phyloP scores from a whole-genome alignment of 1,284 basidiomycete genomes.

The Laetiporus sulphureus region DNA sequence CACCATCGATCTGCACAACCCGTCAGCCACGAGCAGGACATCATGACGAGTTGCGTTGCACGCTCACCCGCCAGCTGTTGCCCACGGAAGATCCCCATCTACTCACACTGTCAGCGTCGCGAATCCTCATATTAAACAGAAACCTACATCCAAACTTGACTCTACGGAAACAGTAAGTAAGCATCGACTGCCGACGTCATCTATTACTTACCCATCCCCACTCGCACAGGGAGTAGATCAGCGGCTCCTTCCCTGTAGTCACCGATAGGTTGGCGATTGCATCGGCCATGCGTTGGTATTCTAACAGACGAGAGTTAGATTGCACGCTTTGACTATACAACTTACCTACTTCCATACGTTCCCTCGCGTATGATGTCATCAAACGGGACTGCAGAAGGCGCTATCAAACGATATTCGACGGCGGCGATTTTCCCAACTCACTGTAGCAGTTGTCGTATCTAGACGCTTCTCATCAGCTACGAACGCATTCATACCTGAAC shows the following conservation, averaged over 20 bases:
- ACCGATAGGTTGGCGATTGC: conserved; percentile 34
- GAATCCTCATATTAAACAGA: not conserved
- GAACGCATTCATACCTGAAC: too few species aligned
- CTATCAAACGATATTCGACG: too few species aligned
- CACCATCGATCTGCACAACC: conserved; percentile 16
- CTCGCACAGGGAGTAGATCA: conserved; percentile 42
- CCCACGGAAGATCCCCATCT: conserved; percentile 35
- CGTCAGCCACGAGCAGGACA: too few species aligned
- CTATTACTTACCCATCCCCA: conserved; percentile 37
- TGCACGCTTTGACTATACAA: not conserved
- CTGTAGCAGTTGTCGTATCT: conserved; percentile 44
- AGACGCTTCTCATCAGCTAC: not conserved
- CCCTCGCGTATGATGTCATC: conserved; percentile 37
- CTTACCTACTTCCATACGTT: conserved; percentile 36
- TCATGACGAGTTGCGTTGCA: not conserved
- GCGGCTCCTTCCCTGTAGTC: conserved; percentile 28
- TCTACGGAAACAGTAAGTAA: conserved; percentile 19
- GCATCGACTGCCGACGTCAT: not conserved
- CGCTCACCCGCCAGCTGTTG: conserved; percentile 36
- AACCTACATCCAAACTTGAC: conserved; percentile 37
- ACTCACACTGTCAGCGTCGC: not conserved
- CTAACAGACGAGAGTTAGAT: conserved; percentile 25
- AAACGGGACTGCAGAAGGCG: conserved; percentile 31
- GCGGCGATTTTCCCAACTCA: too few species aligned
- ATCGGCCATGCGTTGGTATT: conserved; percentile 39